A percentile compares a stretch with the other conserved stretches of the same genome.
Evolutionary conservation across 1,284 basidiomycete genomes (phyloP).

Genomic region (Takashimella koratensis): DNA sequence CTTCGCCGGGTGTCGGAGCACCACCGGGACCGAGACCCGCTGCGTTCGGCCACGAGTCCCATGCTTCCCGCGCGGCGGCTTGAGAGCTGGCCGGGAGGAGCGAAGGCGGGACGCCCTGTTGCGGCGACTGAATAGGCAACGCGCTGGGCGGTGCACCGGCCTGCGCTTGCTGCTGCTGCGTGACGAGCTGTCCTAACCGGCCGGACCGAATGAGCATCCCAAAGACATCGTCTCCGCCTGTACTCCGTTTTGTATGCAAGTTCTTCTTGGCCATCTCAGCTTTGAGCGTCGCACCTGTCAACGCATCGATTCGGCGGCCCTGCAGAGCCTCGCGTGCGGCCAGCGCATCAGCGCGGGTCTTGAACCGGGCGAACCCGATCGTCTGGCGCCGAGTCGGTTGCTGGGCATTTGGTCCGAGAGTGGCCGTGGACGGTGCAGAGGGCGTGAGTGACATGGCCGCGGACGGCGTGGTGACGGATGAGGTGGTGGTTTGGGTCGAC

Average conservation of each 20-base stretch:
- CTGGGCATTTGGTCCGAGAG: conserved; percentile 23
- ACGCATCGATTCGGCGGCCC: conserved; percentile 86
- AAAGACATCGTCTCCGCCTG: conserved; percentile 50
- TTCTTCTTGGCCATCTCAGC: conserved; percentile 99
- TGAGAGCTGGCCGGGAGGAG: neutral
- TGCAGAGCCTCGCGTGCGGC: conserved; percentile 85
- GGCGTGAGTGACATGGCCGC: conserved; percentile 54
- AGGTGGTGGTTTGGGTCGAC: conserved; percentile 34
- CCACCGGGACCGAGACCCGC: neutral
- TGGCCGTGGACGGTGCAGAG: conserved; percentile 32
- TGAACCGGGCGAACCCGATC: conserved; percentile 97
- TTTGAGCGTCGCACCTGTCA: conserved; percentile 89
- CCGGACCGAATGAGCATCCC: conserved; percentile 39
- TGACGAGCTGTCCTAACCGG: conserved; percentile 24
- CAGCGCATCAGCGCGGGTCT: conserved; percentile 78
- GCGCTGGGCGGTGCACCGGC: neutral
- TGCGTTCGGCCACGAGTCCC: conserved; percentile 30
- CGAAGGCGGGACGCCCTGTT: neutral
- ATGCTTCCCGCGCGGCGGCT: conserved; percentile 31
- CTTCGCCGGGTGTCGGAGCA: neutral
- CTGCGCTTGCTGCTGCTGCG: conserved; percentile 15
- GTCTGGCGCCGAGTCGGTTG: conserved; percentile 64
- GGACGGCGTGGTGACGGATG: conserved; percentile 42
- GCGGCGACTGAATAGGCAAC: neutral
- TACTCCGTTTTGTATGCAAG: conserved; percentile 86